Base-by-base conservation (phyloP, 768 basidiomycete genomes). In the Clathrus columnatus region DNA sequence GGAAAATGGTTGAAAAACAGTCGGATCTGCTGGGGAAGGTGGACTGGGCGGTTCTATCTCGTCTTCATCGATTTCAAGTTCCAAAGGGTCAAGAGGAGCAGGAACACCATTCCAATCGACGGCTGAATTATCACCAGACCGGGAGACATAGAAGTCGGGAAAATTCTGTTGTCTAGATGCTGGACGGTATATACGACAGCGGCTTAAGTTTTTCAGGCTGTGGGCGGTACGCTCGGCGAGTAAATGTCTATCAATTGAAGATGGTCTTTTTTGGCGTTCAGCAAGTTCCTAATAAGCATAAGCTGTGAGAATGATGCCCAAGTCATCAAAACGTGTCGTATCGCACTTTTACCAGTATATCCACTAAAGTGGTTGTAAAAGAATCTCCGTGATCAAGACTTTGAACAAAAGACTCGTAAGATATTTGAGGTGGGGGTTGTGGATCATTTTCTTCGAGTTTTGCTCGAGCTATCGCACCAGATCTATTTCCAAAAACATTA, bases 331-430 rank as follows among this genome's bases (percentile, higher is more conserved):
- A 45, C 23, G 18, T 23, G 27, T n/a, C 7, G 11, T 43, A 36
- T 3, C 79, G 67, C 63, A 90, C 88, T 71, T 85, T 86, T 63
- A 90, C 88, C 45, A 91, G 74, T 48, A 86, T 77, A 57, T 90
- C 87, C 56, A 89, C 70, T 49, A 91, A 65, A 0, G 84, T 77
- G 4, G 87, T 79, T 0, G 87, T 89, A 67, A 91, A 90, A 0
- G 85, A 82, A 65, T 91, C 88, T 16, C 87, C 87, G 21, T 76
- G 77, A 64, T 90, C 87, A 48, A 91, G 71, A 26, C 87, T 85
- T 61, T 83, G 78, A 18, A 89, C 84, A 60, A 91, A 89, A 26
- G 76, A 68, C 67, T 89, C 83, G 64, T 86, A 90, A 52, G 73
- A 82, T 59, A 90, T 87, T 41, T 70, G 69, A 2, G 83, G 77